Evolutionary conservation across 352 stramenopile species (phyloP), one percentile per base, ranked within the genome.

Genomic region (Phytophthora pinifolia): DNA sequence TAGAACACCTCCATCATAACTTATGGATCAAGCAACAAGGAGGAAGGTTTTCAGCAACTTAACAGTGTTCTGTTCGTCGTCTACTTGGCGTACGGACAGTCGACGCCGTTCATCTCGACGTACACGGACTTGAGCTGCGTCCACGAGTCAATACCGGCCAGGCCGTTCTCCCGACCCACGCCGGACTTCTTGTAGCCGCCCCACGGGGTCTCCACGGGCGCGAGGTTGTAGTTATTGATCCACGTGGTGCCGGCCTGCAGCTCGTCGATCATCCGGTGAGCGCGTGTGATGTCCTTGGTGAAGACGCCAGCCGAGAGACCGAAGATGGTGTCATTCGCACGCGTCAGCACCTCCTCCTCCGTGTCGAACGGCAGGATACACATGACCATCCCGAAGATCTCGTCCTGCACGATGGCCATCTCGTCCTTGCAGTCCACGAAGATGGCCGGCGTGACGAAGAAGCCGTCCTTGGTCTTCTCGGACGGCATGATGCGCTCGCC

Each of bases 181-280:
- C 95, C 95, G 13, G 85, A 97, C 37, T 89, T 68, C 74, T 98
- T 98, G 61, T 79, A 88, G 9, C 93, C 93, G 25, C 91, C 91
- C 87, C 90, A 98, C 8, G 92, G 87, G 1, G 90, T 82, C 53
- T 92, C 74, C 25, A 87, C 77, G 4, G 86, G 86, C n/a, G 81
- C 69, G 9, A 96, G 74, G 54, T 96, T 94, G 78, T 96, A 95
- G 64, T 91, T 91, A 70, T 96, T 96, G 56, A 95, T 89, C 83
- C 84, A 96, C 29, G 79, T 76, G 8, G 86, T 94, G 27, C 88
- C 88, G 12, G 77, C 82, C 43, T 92, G 59, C 8, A 96, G 63
- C 37, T 83, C 69, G 20, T 64, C 61, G 8, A 92, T 66, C 34
- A 95, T 74, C 17, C 81, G 77, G 50, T 95, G 87, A 1, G 85